These are phyloP conservation scores for Fagus sylvatica DNA, from an alignment of 306 rosid species.

Conservation along the genomic window DNA sequence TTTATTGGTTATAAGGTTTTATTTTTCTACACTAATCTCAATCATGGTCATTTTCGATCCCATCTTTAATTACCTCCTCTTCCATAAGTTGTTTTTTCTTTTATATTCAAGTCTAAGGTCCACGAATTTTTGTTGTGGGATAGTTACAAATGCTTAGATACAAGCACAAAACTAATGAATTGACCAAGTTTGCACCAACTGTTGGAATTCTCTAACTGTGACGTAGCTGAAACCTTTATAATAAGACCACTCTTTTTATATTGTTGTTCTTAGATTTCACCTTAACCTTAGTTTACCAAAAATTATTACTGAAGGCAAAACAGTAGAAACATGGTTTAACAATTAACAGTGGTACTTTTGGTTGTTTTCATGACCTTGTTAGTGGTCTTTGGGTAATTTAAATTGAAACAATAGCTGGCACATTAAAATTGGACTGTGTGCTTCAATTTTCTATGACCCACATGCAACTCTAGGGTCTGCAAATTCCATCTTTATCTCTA, in stretches of 20 bases:
- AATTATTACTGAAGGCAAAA: not conserved
- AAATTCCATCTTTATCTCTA: conserved; percentile 44
- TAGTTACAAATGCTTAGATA: not conserved
- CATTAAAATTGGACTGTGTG: conserved; percentile 37
- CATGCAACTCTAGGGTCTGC: conserved; percentile 59
- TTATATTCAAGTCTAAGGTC: not conserved
- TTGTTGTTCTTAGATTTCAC: not conserved
- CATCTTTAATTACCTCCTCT: no score
- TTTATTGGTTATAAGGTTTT: not conserved
- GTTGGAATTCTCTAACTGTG: not conserved
- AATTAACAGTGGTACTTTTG: not conserved
- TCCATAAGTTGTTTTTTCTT: not conserved
- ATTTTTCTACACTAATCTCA: not conserved
- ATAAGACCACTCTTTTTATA: not conserved
- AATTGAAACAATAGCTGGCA: conserved; percentile 39
- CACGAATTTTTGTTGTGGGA: not conserved
- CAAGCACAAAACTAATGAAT: not conserved
- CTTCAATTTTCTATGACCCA: conserved; percentile 71
- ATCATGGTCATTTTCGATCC: not conserved
- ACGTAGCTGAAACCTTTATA: not conserved
- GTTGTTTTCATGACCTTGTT: not conserved
- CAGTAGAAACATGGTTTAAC: conserved; percentile 1
- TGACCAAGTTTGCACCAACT: not conserved
- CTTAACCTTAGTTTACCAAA: not conserved
- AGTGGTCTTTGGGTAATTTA: conserved; percentile 11